Evolutionary conservation across 306 rosid species (phyloP).

Genomic region (Spatholobus suberectus): DNA sequence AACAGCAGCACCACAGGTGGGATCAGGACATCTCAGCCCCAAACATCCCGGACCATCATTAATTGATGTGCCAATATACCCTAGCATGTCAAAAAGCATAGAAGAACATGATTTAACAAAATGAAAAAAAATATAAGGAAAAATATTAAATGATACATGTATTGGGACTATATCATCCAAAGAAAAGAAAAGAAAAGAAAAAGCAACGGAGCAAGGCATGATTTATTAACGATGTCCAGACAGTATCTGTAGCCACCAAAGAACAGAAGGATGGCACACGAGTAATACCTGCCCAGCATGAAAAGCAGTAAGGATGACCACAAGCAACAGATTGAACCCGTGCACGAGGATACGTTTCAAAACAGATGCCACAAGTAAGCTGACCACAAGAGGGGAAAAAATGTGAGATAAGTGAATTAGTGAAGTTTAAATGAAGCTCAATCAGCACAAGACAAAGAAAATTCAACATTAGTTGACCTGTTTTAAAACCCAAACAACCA

Average conservation of each 20-base stretch:
- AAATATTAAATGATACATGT: background rate
- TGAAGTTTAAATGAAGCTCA: background rate
- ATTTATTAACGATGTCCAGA: background rate
- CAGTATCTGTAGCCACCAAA: background rate
- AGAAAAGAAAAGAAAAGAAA: background rate
- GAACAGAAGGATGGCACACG: constrained; percentile 10
- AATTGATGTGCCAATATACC: constrained; percentile 73
- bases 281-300: constrained; percentile 68
- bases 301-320: constrained; percentile 73
- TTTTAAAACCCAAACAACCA: constrained; percentile 31
- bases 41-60: constrained; percentile 87
- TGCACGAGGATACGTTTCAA: constrained; percentile 53
- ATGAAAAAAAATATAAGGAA: background rate
- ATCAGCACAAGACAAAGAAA: constrained; percentile 16
- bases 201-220: background rate
- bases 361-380: constrained; percentile 79
- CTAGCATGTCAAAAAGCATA: constrained; percentile 34
- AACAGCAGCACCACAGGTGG: constrained; percentile 74
- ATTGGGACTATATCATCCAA: background rate
- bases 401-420: background rate
- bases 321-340: constrained; percentile 59
- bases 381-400: constrained; percentile 28
- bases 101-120: constrained; percentile 15
- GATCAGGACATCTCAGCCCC: constrained; percentile 82
- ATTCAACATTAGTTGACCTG: background rate